Percentiles rank a stretch among this genome's conserved stretches.
Conservation (phyloP, 371 early-diverging fungal species). For the Thermomucor indicae-seudaticae region DNA sequence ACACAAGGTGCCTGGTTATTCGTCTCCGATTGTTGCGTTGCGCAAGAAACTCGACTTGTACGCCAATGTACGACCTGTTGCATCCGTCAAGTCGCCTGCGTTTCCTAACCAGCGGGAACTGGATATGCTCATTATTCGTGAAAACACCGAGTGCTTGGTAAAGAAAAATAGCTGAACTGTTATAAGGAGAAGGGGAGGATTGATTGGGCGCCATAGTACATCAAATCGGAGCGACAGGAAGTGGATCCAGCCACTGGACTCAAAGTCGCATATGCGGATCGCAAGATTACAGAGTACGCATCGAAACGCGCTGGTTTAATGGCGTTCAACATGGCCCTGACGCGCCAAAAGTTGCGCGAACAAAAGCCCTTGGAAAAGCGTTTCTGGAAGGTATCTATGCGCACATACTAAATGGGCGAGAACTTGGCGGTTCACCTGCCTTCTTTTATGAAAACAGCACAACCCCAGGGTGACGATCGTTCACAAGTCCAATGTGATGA, state of each 20-base stretch:
- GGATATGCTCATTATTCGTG: constrained; percentile 94
- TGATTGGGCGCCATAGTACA: constrained; percentile 52
- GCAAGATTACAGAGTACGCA: constrained; percentile 85
- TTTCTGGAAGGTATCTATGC: constrained; percentile 51
- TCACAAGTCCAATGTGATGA: constrained; percentile 95
- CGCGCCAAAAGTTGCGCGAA: constrained; percentile 69
- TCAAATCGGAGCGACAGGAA: constrained; percentile 78
- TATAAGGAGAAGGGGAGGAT: background rate
- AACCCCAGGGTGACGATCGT: constrained; percentile 88
- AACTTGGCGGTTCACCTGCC: background rate
- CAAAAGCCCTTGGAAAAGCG: constrained; percentile 52
- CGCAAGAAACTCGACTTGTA: constrained; percentile 91
- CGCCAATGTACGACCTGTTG: constrained; percentile 92
- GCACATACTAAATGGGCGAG: background rate
- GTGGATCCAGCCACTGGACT: constrained; percentile 60
- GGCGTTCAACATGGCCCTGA: constrained; percentile 87
- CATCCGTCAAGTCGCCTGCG: constrained; percentile 58
- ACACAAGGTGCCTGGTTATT: constrained; percentile 94
- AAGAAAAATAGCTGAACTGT: constrained; percentile 7
- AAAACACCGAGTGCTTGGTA: constrained; percentile 96
- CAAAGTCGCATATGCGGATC: constrained; percentile 80
- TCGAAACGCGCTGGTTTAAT: constrained; percentile 79
- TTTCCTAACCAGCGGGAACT: constrained; percentile 64
- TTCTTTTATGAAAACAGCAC: no score
- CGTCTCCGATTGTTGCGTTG: constrained; percentile 92